A percentile compares a stretch with the other conserved stretches of the same genome.
Conservation (phyloP, 257 asterid genomes). For the Lithospermum erythrorhizon region DNA sequence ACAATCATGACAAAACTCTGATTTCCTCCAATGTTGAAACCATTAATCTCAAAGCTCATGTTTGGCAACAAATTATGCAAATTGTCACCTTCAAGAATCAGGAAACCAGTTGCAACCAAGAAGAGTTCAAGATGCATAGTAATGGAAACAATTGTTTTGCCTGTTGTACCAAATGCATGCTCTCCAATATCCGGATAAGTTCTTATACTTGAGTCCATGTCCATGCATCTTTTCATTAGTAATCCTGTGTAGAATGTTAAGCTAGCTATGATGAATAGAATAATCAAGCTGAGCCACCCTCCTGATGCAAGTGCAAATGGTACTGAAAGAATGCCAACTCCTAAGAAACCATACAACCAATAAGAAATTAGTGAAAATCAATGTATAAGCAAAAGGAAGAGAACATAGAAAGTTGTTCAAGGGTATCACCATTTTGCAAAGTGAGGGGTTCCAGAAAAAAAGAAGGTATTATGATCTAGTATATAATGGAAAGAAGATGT, state of each 20-base stretch:
- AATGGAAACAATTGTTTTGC: conserved; percentile 46
- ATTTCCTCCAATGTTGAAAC: conserved; percentile 37
- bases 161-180: conserved; percentile 58
- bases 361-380: not conserved
- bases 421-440: no score
- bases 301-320: conserved; percentile 78
- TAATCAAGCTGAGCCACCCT: conserved; percentile 71
- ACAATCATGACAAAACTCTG: conserved; percentile 41
- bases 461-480: not conserved
- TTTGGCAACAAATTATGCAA: conserved; percentile 39
- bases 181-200: conserved; percentile 74
- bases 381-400: not conserved
- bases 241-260: conserved; percentile 56
- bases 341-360: conserved; percentile 18
- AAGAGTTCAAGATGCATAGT: conserved; percentile 63
- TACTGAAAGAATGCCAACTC: conserved; percentile 76
- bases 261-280: conserved; percentile 50
- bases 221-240: conserved; percentile 73
- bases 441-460: no score
- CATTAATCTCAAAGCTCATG: conserved; percentile 19
- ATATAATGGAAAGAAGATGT: no score
- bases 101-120: conserved; percentile 79
- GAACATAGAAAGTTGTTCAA: not conserved
- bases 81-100: conserved; percentile 83
- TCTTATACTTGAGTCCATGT: conserved; percentile 46